Evolutionary conservation across 257 asterid species (phyloP).

Genomic region (Nicotiana tabacum): DNA sequence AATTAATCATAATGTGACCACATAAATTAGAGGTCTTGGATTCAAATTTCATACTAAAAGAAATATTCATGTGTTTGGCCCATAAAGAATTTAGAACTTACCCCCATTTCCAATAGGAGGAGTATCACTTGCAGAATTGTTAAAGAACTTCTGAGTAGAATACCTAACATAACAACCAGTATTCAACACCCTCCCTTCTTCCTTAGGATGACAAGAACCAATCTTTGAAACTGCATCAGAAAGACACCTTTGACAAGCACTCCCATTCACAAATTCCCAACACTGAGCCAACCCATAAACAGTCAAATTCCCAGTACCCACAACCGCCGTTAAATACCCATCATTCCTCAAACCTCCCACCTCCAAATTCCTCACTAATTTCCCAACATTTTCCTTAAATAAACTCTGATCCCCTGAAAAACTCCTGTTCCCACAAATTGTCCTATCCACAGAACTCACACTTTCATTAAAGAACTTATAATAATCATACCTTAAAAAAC

Average conservation of each 20-base stretch:
- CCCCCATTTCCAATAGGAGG: slow-evolving; percentile 33
- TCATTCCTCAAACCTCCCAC: slow-evolving; percentile 40
- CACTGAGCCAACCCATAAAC: slow-evolving; percentile 78
- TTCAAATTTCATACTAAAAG: too few species aligned
- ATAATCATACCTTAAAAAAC: slow-evolving; percentile 56
- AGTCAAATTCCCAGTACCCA: slow-evolving; percentile 37
- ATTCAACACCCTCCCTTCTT: slow-evolving; percentile 62
- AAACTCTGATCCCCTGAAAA: slow-evolving; percentile 37
- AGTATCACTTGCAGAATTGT: slow-evolving; percentile 33
- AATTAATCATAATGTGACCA: background rate
- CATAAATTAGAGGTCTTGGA: background rate
- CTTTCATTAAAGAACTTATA: slow-evolving; percentile 59
- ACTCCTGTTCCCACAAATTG: slow-evolving; percentile 46
- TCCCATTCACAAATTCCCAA: slow-evolving; percentile 56
- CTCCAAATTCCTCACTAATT: slow-evolving; percentile 39
- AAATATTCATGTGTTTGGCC: too few species aligned
- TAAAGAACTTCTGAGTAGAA: slow-evolving; percentile 50
- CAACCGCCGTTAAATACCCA: slow-evolving; percentile 45
- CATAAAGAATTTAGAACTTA: slow-evolving; percentile 3
- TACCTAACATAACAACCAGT: slow-evolving; percentile 69
- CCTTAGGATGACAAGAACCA: slow-evolving; percentile 41
- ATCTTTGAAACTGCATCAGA: slow-evolving; percentile 32
- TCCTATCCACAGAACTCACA: slow-evolving; percentile 31
- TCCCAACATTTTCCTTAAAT: slow-evolving; percentile 35
- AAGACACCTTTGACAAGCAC: slow-evolving; percentile 48